Evolutionary conservation across 116 monocot species (phyloP).

Genomic region (Trichopus zeylanicus): DNA sequence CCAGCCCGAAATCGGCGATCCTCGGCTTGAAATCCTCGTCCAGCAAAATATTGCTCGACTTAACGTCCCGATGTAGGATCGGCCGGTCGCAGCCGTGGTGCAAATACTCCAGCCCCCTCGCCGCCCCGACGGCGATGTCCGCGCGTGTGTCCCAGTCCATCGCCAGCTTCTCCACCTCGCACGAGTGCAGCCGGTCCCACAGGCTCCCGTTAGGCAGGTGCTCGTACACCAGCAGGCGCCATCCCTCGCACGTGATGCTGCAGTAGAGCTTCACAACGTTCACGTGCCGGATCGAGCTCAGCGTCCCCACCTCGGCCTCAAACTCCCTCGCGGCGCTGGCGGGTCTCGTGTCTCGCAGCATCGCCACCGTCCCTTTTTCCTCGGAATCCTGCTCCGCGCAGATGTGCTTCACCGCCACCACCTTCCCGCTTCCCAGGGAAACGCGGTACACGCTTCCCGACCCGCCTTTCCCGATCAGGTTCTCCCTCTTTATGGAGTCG

Average conservation of each 20-base stretch:
- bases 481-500: constrained; percentile 39
- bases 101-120: constrained; percentile 64
- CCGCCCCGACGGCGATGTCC: constrained; percentile 61
- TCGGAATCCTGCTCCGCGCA: background rate
- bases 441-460: constrained; percentile 82
- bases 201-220: constrained; percentile 70
- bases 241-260: constrained; percentile 66
- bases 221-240: constrained; percentile 72
- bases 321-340: constrained; percentile 28
- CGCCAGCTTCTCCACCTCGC: constrained; percentile 16
- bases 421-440: constrained; percentile 21
- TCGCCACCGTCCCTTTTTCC: constrained; percentile 5
- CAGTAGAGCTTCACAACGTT: constrained; percentile 87
- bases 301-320: constrained; percentile 59
- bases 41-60: constrained; percentile 77
- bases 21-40: constrained; percentile 61
- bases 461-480: constrained; percentile 70
- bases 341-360: constrained; percentile 4
- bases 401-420: constrained; percentile 77
- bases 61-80: constrained; percentile 74
- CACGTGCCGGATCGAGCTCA: constrained; percentile 69
- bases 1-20: constrained; percentile 78
- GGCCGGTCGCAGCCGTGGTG: constrained; percentile 64
- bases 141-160: constrained; percentile 58
- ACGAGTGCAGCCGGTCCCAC: constrained; percentile 57